Conservation (phyloP, 371 early-diverging fungal genomes). For the Batkoa obscura region DNA sequence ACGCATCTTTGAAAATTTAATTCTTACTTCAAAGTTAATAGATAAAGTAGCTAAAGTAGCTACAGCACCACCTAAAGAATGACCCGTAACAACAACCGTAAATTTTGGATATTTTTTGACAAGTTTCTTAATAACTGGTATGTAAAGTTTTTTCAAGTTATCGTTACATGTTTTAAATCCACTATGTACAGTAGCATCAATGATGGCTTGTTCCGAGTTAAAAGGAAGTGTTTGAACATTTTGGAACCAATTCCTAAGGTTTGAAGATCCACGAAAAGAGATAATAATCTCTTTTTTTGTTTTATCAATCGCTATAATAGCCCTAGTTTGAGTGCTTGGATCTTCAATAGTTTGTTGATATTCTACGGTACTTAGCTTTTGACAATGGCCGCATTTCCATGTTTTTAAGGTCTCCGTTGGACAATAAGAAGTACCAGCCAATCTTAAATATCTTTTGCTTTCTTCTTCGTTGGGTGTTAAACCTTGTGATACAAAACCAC, state of each 20-base stretch:
- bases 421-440: too few relatives aligned
- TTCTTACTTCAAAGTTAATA: neutral
- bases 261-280: neutral
- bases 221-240: neutral
- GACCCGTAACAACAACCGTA: constrained; percentile 6
- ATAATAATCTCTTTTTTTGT: neutral
- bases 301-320: neutral
- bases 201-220: neutral
- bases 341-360: too few relatives aligned
- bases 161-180: neutral
- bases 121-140: neutral
- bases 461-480: too few relatives aligned
- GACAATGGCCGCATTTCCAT: too few relatives aligned
- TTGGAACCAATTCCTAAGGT: neutral
- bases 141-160: neutral
- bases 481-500: too few relatives aligned
- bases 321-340: neutral
- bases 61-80: constrained; percentile 7
- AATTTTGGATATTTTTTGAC: constrained; percentile 2
- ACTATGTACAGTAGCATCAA: neutral
- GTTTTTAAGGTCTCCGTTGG: too few relatives aligned
- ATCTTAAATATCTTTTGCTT: too few relatives aligned
- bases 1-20: neutral
- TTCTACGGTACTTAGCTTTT: too few relatives aligned
- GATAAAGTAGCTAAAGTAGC: neutral